These are phyloP conservation scores for Logfia minima DNA, from an alignment of 129 eudicot species.

Conservation along the genomic window DNA sequence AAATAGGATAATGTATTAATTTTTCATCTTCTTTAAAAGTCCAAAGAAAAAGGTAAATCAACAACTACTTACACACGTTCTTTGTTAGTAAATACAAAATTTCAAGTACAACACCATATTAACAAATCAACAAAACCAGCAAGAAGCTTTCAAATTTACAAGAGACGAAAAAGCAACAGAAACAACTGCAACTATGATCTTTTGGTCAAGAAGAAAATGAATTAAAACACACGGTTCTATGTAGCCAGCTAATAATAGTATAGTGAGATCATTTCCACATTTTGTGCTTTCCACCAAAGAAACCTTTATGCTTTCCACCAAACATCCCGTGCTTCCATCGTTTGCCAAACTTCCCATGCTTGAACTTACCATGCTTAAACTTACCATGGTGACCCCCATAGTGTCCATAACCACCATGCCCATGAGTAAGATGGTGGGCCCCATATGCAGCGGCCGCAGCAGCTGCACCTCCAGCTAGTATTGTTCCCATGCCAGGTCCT, in stretches of 20 bases:
- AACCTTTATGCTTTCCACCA: slow-evolving; percentile 52
- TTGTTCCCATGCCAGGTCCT: slow-evolving; percentile 52
- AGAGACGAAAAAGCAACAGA: not conserved
- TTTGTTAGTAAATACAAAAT: not conserved
- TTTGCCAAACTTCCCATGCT: slow-evolving; percentile 67
- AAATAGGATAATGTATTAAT: not conserved
- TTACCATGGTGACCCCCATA: slow-evolving; percentile 67
- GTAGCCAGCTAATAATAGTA: not conserved
- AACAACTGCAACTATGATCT: slow-evolving; percentile 14
- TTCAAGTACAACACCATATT: not conserved
- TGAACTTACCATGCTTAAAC: slow-evolving; percentile 64
- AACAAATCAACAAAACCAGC: slow-evolving; percentile 14
- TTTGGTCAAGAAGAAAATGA: slow-evolving; percentile 1
- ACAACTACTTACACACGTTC: not conserved
- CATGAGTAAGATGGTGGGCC: slow-evolving; percentile 54
- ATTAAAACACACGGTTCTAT: slow-evolving; percentile 4
- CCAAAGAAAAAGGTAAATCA: not conserved
- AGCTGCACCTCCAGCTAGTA: slow-evolving; percentile 76
- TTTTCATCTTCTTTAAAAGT: not conserved
- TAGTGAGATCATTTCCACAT: slow-evolving; percentile 48
- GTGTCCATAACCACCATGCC: slow-evolving; percentile 33
- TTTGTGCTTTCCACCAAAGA: slow-evolving; percentile 51
- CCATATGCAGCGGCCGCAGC: slow-evolving; percentile 68
- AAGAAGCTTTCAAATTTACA: slow-evolving; percentile 10
- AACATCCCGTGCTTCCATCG: slow-evolving; percentile 56